Base-by-base conservation (phyloP, 306 rosid species). In the Cucumis hystrix region DNA sequence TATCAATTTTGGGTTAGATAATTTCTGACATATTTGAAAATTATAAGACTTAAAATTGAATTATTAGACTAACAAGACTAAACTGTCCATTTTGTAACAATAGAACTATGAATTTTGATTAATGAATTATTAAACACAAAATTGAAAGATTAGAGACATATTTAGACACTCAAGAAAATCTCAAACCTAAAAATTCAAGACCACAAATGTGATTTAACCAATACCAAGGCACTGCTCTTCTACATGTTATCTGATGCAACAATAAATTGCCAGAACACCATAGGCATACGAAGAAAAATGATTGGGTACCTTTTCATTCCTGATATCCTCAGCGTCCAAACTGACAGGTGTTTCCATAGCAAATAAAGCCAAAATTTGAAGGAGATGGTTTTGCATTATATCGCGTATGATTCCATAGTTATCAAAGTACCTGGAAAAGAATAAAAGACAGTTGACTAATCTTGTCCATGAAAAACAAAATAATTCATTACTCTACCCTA, bases 331-430 rank as follows among this genome's bases (percentile, higher is more conserved):
- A 20, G 97, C 99, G 79, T 85, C 96, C 86, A 95, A 86, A 86
- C 99, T 95, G 61, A 95, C 97, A 15, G 99, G 99, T 3, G 99
- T 89, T 84, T 92, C 99, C 99, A 95, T 95, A 12, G 99, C 97
- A 88, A 95, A 95, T 67, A 95, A 68, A 16, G 99, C 93, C 37
- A 92, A 81, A 80, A 95, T 95, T 95, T 95, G 99, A 74, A 92
- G 88, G 78, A 95, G 99, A 85, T 95, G 99, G 79, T 95, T 95
- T 88, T 95, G 99, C 96, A 92, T 92, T 66, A 95, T 95, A 77
- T 95, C 97, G n/a, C 97, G 93, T 66, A 95, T 92, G 78, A 95
- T 95, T 77, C 98, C 97, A 0, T 92, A 95, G 85, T 84, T 82
- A 82, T 92, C 96, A 58, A 95, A 95, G 72, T 95, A 95, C 77